A percentile compares a stretch with the other conserved stretches of the same genome.
Evolutionary conservation across 2,329 filamentous ascomycete genomes (phyloP).

Genomic region (Colletotrichum limetticola): DNA sequence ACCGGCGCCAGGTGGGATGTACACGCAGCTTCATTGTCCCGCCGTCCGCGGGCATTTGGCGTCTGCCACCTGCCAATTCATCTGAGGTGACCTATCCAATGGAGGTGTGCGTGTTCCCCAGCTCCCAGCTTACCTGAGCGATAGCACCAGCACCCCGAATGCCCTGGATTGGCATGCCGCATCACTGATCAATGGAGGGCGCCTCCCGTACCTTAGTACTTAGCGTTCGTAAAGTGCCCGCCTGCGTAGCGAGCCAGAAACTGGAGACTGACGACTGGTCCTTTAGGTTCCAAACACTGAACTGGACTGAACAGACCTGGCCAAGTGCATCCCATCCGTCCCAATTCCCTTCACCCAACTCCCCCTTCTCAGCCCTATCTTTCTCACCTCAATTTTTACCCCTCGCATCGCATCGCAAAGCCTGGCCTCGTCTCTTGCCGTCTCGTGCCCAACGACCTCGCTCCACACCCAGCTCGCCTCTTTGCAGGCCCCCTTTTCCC

Average conservation of each 20-base stretch:
- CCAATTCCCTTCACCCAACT: constrained; percentile 35
- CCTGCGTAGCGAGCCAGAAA: constrained; percentile 9
- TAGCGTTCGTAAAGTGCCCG: not conserved
- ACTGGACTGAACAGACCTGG: constrained; percentile 21
- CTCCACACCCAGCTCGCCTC: constrained; percentile 26
- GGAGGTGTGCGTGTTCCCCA: constrained; percentile 2
- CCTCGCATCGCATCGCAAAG: constrained; percentile 29
- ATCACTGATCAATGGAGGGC: not conserved
- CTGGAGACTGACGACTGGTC: constrained; percentile 8
- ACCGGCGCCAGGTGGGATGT: not conserved
- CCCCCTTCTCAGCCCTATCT: constrained; percentile 42
- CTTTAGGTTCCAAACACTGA: not conserved
- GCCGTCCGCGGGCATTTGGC: constrained; percentile 18
- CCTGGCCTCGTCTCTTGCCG: constrained; percentile 20
- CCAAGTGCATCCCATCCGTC: constrained; percentile 35
- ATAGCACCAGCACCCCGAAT: constrained; percentile 3
- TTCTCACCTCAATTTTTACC: constrained; percentile 36
- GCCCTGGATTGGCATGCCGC: not conserved
- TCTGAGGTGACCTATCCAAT: constrained; percentile 14
- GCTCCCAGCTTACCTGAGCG: constrained; percentile 6
- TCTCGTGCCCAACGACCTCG: constrained; percentile 34
- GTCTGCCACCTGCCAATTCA: constrained; percentile 32
- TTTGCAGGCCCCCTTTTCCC: constrained; percentile 15
- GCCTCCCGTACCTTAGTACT: not conserved
- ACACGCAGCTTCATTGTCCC: not conserved